A percentile compares a stretch with the other conserved stretches of the same genome.
These are phyloP conservation scores for Cornus suecica DNA, from an alignment of 148 eudicot species.

Conservation along the genomic window DNA sequence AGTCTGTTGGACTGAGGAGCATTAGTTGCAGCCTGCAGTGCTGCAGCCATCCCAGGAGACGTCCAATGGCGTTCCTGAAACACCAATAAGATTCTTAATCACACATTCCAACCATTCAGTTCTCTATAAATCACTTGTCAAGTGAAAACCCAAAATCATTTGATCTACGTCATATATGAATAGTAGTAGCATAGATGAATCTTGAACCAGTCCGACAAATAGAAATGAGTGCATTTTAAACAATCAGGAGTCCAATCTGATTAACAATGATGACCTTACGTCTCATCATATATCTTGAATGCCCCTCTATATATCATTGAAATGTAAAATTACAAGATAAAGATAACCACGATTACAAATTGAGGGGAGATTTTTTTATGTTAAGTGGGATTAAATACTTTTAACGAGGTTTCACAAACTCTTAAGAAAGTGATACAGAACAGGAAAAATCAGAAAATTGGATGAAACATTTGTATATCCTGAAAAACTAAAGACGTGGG, in stretches of 20 bases:
- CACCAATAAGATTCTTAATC: constrained; percentile 19
- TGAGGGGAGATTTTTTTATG: no score
- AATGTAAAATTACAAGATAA: not conserved
- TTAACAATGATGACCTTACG: not conserved
- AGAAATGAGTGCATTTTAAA: not conserved
- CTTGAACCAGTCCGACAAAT: not conserved
- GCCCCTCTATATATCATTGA: no score
- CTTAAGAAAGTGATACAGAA: no score
- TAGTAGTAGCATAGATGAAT: not conserved
- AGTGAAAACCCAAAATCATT: not conserved
- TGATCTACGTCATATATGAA: not conserved
- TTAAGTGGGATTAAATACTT: no score
- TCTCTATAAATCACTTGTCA: not conserved
- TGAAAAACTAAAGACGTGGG: not conserved
- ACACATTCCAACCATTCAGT: not conserved
- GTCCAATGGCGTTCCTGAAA: constrained; percentile 93
- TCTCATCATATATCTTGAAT: no score
- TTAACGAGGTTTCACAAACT: no score
- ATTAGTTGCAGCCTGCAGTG: constrained; percentile 64
- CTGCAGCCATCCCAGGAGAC: constrained; percentile 80
- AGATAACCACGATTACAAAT: no score
- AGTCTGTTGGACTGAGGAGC: constrained; percentile 71
- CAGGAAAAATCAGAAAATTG: no score
- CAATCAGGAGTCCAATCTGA: not conserved
- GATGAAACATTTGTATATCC: not conserved